Evolutionary conservation across 106 monocot genomes (phyloP).

Genomic region (Allium cepa): DNA sequence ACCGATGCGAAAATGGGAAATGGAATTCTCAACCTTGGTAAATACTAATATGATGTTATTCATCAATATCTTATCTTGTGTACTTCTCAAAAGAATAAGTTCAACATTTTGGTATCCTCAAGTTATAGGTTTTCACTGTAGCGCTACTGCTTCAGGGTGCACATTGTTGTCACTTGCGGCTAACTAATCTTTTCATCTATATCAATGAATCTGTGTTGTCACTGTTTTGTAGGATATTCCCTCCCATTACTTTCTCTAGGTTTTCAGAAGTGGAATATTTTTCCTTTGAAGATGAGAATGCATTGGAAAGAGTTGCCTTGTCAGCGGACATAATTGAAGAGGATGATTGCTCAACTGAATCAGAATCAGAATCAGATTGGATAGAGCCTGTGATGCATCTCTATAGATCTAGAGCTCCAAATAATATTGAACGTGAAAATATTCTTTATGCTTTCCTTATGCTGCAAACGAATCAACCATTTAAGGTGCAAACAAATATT

Average conservation of each 20-base stretch:
- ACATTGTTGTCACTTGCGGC: too few species aligned
- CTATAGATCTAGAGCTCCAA: constrained; percentile 15
- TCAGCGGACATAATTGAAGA: constrained; percentile 7
- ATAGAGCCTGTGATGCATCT: constrained; percentile 45
- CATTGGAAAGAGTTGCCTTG: too few species aligned
- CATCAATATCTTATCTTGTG: too few species aligned
- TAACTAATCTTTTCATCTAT: too few species aligned
- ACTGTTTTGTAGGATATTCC: constrained; percentile 17
- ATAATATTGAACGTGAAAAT: constrained; percentile 20
- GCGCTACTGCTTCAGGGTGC: too few species aligned
- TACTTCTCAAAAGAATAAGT: too few species aligned
- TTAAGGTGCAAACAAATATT: constrained; percentile 32
- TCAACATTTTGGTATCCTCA: too few species aligned
- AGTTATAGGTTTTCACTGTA: too few species aligned
- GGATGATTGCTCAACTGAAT: constrained; percentile 11
- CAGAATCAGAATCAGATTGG: constrained; percentile 43
- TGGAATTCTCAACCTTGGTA: too few species aligned
- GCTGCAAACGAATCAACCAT: constrained; percentile 34
- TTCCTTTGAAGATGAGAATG: constrained; percentile 3
- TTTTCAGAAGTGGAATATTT: constrained; percentile 15
- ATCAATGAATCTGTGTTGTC: too few species aligned
- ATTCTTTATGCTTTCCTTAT: constrained; percentile 52
- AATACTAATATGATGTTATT: too few species aligned
- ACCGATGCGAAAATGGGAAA: too few species aligned
- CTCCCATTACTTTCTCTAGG: constrained; percentile 18